Evolutionary conservation across 768 basidiomycete genomes (phyloP).

Genomic region (Pisolithus marmoratus): DNA sequence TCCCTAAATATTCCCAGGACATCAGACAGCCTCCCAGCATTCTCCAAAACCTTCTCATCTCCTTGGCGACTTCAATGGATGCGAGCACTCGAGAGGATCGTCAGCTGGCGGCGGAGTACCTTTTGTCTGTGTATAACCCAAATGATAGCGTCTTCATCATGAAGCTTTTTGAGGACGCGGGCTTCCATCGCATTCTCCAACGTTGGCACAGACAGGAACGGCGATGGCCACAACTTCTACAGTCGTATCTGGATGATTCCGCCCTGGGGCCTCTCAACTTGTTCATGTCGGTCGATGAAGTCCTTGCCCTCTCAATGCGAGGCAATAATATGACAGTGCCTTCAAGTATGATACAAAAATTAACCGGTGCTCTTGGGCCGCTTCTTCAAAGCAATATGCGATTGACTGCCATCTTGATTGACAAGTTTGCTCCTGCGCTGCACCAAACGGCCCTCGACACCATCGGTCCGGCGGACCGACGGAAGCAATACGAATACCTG

Average conservation of each 20-base stretch:
- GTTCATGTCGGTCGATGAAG: conserved; percentile 61
- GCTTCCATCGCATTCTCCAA: conserved; percentile 89
- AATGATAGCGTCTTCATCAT: conserved; percentile 66
- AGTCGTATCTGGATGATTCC: conserved; percentile 71
- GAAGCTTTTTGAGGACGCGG: conserved; percentile 68
- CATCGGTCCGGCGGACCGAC: conserved; percentile 41
- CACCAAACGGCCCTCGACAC: conserved; percentile 59
- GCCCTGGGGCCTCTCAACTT: conserved; percentile 53
- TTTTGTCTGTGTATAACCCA: conserved; percentile 88
- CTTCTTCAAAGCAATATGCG: conserved; percentile 58
- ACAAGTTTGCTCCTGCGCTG: conserved; percentile 57
- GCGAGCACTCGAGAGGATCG: conserved; percentile 83
- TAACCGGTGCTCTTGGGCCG: conserved; percentile 56
- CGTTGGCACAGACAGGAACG: conserved; percentile 71
- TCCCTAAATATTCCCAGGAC: conserved; percentile 94
- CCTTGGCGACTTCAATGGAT: conserved; percentile 72
- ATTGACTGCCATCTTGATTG: conserved; percentile 67
- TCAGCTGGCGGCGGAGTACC: conserved; percentile 89
- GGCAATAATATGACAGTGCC: conserved; percentile 48
- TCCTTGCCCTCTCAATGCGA: conserved; percentile 43
- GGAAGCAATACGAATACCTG: conserved; percentile 71
- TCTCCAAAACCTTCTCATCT: conserved; percentile 71
- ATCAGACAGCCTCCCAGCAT: conserved; percentile 45
- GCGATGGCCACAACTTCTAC: conserved; percentile 69
- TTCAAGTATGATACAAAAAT: conserved; percentile 45